Evolutionary conservation across 164 flowering plant genomes (phyloP).

Genomic region (Piper betle): DNA sequence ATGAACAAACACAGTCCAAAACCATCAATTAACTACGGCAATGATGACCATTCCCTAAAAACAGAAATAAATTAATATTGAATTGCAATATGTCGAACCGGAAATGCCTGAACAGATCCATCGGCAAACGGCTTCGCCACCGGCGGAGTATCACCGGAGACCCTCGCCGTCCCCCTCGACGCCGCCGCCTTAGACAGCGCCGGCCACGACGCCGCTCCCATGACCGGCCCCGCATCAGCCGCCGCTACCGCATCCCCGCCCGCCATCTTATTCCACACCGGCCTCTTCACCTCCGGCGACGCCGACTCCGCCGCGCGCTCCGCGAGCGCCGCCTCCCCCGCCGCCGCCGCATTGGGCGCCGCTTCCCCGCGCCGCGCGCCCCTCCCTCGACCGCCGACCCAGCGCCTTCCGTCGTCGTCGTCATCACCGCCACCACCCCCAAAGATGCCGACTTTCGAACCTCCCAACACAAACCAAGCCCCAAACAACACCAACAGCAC

Average conservation of each 20-base stretch:
- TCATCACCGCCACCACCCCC: no score
- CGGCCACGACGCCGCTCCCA: conserved; percentile 52
- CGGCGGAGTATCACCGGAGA: conserved; percentile 28
- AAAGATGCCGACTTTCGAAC: no score
- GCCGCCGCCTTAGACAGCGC: conserved; percentile 47
- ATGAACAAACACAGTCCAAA: no score
- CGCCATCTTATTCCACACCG: conserved; percentile 59
- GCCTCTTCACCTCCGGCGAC: conserved; percentile 18
- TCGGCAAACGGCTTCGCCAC: conserved; percentile 30
- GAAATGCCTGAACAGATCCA: conserved; percentile 16
- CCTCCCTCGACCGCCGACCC: no score
- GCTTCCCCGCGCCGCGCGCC: background rate
- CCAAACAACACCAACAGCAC: no score
- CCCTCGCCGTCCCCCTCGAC: conserved; percentile 5
- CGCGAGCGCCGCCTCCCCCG: background rate
- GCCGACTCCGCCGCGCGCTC: background rate
- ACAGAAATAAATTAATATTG: no score
- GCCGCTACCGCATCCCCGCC: conserved; percentile 16
- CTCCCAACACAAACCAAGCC: no score
- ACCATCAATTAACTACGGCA: no score
- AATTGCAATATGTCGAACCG: conserved; percentile 2
- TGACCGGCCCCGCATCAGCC: conserved; percentile 30
- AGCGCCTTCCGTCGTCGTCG: no score
- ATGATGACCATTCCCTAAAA: no score
- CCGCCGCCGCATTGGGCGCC: background rate